A percentile compares a stretch with the other conserved stretches of the same genome.
These are phyloP conservation scores for Diaporthe velutina DNA, from an alignment of 2,329 filamentous ascomycete genomes.

Conservation along the genomic window DNA sequence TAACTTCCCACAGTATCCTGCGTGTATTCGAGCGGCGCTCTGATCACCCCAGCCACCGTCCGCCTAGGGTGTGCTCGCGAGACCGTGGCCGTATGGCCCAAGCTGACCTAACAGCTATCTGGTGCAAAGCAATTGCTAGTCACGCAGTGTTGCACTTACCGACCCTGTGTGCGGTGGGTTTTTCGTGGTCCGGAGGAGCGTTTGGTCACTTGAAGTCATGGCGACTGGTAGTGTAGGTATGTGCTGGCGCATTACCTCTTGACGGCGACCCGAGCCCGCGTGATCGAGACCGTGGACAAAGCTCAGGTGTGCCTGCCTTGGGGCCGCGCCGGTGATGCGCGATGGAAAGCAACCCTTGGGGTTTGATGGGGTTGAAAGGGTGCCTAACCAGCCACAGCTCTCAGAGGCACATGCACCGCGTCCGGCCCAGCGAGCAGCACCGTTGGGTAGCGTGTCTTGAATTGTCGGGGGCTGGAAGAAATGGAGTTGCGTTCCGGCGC, in stretches of 20 bases:
- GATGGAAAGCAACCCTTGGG: not conserved
- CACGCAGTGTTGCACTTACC: constrained; percentile 30
- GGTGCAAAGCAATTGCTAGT: constrained; percentile 17
- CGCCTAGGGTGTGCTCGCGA: constrained; percentile 8
- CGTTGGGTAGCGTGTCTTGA: constrained; percentile 25
- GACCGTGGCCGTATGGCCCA: constrained; percentile 14
- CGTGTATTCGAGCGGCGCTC: constrained; percentile 9
- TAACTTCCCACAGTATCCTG: constrained; percentile 14
- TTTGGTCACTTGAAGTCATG: constrained; percentile 7
- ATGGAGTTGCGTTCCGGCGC: constrained; percentile 27
- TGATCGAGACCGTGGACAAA: not conserved
- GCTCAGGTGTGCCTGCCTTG: constrained; percentile 8
- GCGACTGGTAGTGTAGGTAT: constrained; percentile 3
- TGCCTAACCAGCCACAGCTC: constrained; percentile 21
- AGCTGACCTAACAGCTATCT: constrained; percentile 21
- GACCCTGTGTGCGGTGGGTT: not conserved
- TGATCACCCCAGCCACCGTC: constrained; percentile 13
- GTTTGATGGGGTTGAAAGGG: not conserved
- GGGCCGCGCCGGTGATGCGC: constrained; percentile 8
- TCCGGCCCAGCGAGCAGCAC: constrained; percentile 17
- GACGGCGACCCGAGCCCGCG: not conserved
- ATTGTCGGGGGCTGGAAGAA: constrained; percentile 34
- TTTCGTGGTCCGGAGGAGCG: not conserved
- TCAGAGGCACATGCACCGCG: constrained; percentile 2
- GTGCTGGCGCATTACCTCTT: not conserved